phyloP scores from a whole-genome alignment of 345 rosid genomes.

The Boechera divaricarpa region DNA sequence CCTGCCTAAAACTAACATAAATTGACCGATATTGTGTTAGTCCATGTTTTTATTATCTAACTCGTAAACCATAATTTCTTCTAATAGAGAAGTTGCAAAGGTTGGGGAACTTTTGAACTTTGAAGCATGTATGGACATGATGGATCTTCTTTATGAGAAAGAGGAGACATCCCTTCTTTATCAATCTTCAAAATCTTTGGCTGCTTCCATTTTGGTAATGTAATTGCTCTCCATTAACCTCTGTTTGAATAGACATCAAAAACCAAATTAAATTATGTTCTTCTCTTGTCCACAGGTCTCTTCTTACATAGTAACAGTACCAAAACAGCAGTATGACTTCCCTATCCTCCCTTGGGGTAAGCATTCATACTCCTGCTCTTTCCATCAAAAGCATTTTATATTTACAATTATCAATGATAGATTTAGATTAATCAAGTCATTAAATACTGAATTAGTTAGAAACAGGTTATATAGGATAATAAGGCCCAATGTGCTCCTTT shows the following conservation, averaged over 20 bases:
- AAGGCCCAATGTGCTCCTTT: constrained; percentile 33
- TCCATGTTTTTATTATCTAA: neutral
- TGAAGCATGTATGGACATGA: constrained; percentile 80
- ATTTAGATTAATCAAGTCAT: constrained; percentile 3
- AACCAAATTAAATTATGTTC: constrained; percentile 16
- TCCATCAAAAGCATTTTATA: neutral
- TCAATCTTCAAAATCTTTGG: constrained; percentile 61
- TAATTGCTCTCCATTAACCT: neutral
- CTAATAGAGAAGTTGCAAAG: constrained; percentile 66
- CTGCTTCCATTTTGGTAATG: constrained; percentile 74
- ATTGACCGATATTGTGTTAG: neutral
- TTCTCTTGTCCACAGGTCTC: constrained; percentile 63
- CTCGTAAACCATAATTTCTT: neutral
- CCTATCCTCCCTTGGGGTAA: constrained; percentile 88
- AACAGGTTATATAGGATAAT: neutral
- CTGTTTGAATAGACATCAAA: constrained; percentile 18
- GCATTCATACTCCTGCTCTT: constrained; percentile 32
- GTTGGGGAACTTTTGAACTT: constrained; percentile 69
- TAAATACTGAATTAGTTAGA: constrained; percentile 21
- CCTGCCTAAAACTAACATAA: neutral
- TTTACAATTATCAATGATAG: neutral
- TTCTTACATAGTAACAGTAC: constrained; percentile 71
- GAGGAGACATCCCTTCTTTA: constrained; percentile 61
- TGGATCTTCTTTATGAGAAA: constrained; percentile 89
- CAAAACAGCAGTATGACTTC: constrained; percentile 73